A percentile compares a stretch with the other conserved stretches of the same genome.
Conservation (phyloP, 2,329 filamentous ascomycete genomes). For the Aspergillus sp. region DNA sequence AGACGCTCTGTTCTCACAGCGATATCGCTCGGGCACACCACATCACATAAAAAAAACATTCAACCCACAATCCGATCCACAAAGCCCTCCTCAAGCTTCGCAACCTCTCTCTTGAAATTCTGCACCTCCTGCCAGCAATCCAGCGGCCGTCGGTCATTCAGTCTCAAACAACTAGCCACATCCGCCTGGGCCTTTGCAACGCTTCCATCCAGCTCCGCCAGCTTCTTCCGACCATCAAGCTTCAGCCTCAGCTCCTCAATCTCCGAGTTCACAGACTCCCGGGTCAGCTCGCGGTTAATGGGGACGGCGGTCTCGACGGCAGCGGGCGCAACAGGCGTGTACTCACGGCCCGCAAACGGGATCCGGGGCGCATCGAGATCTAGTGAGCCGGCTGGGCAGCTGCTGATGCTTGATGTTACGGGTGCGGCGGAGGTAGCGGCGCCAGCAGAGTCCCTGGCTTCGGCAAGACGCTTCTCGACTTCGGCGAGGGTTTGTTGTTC, state of each 20-base stretch:
- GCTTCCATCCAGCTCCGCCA: conserved; percentile 64
- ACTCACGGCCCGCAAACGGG: conserved; percentile 43
- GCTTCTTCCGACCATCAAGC: conserved; percentile 61
- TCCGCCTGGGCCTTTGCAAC: conserved; percentile 74
- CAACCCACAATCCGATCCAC: conserved; percentile 70
- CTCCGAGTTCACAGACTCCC: conserved; percentile 56
- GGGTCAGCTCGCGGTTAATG: conserved; percentile 48
- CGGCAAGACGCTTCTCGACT: conserved; percentile 62
- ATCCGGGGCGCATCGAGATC: conserved; percentile 44
- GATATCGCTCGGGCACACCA: conserved; percentile 10
- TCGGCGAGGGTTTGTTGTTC: conserved; percentile 68
- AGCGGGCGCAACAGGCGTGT: conserved; percentile 24
- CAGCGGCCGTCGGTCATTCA: conserved; percentile 82
- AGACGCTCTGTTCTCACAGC: conserved; percentile 7
- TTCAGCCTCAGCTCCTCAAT: conserved; percentile 58
- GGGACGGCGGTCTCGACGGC: conserved; percentile 17
- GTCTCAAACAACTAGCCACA: conserved; percentile 76
- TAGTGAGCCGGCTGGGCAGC: conserved; percentile 30
- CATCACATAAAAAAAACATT: neutral
- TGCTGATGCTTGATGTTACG: conserved; percentile 20
- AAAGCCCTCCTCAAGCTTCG: conserved; percentile 80
- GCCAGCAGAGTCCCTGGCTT: conserved; percentile 35
- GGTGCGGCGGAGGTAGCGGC: conserved; percentile 24
- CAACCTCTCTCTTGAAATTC: conserved; percentile 84
- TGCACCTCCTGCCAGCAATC: conserved; percentile 96